Conservation (phyloP, 2,329 filamentous ascomycete species). For the Pleoardoris graminearum region DNA sequence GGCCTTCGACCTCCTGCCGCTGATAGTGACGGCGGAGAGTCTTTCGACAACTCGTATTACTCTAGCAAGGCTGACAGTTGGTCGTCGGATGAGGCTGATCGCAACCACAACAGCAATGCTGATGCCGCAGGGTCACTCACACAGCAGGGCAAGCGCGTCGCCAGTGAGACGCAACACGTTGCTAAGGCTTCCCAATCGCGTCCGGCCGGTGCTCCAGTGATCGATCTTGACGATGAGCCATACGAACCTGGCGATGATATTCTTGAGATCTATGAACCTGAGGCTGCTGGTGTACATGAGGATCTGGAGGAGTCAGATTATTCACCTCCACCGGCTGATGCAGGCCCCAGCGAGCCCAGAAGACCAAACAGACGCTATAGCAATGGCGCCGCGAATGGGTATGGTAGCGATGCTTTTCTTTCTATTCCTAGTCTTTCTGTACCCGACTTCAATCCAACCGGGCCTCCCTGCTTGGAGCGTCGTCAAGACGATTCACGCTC, state of each 20-base stretch:
- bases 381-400: constrained; percentile 35
- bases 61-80: constrained; percentile 88
- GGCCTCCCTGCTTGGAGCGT: constrained; percentile 20
- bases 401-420: constrained; percentile 23
- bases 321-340: constrained; percentile 52
- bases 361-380: constrained; percentile 30
- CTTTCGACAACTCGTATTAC: constrained; percentile 93
- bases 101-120: constrained; percentile 34
- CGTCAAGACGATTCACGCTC: background rate
- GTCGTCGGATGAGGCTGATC: constrained; percentile 53
- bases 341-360: constrained; percentile 28
- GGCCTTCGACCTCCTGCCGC: constrained; percentile 58
- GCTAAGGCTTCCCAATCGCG: constrained; percentile 20
- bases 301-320: constrained; percentile 49
- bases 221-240: constrained; percentile 43
- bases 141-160: constrained; percentile 25
- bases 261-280: constrained; percentile 42
- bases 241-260: constrained; percentile 47
- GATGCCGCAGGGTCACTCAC: constrained; percentile 36
- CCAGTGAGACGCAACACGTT: constrained; percentile 19
- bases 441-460: background rate
- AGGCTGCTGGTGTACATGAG: constrained; percentile 30
- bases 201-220: constrained; percentile 30
- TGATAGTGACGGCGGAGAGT: constrained; percentile 72
- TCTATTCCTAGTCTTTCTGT: constrained; percentile 27